Conservation (phyloP, 2,329 filamentous ascomycete genomes). For the Zasmidium citrigriseum region DNA sequence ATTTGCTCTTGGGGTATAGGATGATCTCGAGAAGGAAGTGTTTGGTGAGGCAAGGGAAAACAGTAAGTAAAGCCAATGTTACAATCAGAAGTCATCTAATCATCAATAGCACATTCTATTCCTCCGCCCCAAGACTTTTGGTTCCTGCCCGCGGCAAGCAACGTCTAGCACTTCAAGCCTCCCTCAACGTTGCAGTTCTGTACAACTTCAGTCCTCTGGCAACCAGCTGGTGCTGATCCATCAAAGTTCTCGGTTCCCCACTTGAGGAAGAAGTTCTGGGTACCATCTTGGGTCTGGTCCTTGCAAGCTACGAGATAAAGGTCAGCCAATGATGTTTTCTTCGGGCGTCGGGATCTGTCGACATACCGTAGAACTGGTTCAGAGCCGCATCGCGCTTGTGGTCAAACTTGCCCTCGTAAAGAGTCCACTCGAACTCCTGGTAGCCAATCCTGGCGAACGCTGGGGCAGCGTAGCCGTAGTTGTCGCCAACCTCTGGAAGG, state of each 20-base stretch:
- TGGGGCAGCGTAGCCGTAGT: slow-evolving; percentile 4
- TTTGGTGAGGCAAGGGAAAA: too few relatives aligned
- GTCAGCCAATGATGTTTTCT: not conserved
- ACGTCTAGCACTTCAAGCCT: not conserved
- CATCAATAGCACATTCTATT: too few relatives aligned
- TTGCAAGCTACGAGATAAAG: slow-evolving; percentile 4
- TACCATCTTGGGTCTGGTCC: not conserved
- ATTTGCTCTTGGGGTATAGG: too few relatives aligned
- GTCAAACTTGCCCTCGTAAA: not conserved
- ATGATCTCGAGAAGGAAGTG: too few relatives aligned
- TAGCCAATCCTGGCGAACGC: slow-evolving; percentile 1
- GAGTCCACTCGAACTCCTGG: slow-evolving; percentile 12
- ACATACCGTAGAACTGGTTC: slow-evolving; percentile 11
- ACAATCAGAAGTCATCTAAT: too few relatives aligned
- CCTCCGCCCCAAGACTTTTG: too few relatives aligned
- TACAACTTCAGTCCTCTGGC: not conserved
- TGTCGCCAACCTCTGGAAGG: slow-evolving; percentile 2
- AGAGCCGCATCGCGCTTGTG: slow-evolving; percentile 8
- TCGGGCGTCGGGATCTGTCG: not conserved
- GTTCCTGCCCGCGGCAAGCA: too few relatives aligned
- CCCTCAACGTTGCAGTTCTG: slow-evolving; percentile 12
- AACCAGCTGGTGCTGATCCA: slow-evolving; percentile 5
- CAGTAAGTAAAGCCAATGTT: too few relatives aligned
- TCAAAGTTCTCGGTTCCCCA: slow-evolving; percentile 1
- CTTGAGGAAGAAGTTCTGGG: slow-evolving; percentile 6